A percentile compares a stretch with the other conserved stretches of the same genome.
These are phyloP conservation scores for Diaporthe amygdali DNA, from an alignment of 2,329 filamentous ascomycete species.

Conservation along the genomic window DNA sequence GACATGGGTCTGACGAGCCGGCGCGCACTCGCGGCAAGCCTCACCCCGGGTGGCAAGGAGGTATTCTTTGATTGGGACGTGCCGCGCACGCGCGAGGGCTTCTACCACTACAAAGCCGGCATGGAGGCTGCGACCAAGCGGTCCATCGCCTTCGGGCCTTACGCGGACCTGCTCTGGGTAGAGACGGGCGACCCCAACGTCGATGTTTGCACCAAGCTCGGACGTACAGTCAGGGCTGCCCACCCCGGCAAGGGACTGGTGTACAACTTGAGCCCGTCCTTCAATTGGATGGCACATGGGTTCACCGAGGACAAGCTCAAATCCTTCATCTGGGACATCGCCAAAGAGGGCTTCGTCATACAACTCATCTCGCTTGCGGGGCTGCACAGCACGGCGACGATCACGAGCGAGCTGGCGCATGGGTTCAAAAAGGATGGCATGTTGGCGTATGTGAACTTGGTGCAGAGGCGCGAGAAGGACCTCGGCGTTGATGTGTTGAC, in stretches of 20 bases:
- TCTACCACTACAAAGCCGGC: constrained; percentile 87
- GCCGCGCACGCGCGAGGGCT: constrained; percentile 90
- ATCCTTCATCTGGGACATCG: constrained; percentile 96
- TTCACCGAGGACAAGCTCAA: constrained; percentile 83
- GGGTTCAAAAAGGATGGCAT: constrained; percentile 91
- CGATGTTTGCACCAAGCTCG: constrained; percentile 75
- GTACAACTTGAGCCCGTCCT: constrained; percentile 95
- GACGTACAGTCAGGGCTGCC: constrained; percentile 72
- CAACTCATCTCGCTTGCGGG: constrained; percentile 72
- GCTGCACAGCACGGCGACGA: constrained; percentile 68
- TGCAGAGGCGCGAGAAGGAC: constrained; percentile 90
- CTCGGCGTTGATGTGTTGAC: constrained; percentile 90
- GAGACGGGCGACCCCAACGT: constrained; percentile 93
- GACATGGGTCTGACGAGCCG: constrained; percentile 82
- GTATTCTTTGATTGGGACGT: constrained; percentile 90
- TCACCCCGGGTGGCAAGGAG: constrained; percentile 59
- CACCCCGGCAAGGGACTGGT: constrained; percentile 87
- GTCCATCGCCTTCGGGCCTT: constrained; percentile 88
- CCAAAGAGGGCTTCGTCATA: constrained; percentile 79
- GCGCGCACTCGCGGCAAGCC: constrained; percentile 71
- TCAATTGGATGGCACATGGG: constrained; percentile 98
- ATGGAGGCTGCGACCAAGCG: constrained; percentile 90
- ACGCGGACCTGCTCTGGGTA: constrained; percentile 94
- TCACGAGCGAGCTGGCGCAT: constrained; percentile 75
- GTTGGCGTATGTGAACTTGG: constrained; percentile 94